These are phyloP conservation scores for Puccinia novopanici DNA, from an alignment of 1,284 basidiomycete genomes.

Conservation along the genomic window DNA sequence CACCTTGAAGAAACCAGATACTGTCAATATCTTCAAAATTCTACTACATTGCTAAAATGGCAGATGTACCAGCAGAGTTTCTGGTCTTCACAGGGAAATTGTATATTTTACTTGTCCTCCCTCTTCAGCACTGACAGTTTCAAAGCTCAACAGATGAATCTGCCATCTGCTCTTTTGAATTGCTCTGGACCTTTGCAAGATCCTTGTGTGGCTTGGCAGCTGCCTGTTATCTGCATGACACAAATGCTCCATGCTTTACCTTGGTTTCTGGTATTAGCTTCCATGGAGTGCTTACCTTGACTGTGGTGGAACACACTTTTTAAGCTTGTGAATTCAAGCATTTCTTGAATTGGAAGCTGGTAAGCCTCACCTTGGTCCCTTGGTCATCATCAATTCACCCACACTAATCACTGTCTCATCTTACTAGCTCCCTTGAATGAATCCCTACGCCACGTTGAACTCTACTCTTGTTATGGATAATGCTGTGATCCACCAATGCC, in stretches of 20 bases:
- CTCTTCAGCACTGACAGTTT: neutral
- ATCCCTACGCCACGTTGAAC: neutral
- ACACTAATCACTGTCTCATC: neutral
- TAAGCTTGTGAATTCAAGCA: conserved; percentile 5
- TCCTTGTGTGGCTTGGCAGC: neutral
- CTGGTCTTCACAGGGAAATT: conserved; percentile 10
- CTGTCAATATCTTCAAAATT: no score
- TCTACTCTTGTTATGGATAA: no score
- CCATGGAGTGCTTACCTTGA: neutral
- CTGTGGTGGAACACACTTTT: neutral
- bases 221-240: neutral
- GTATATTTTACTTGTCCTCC: neutral
- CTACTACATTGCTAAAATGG: no score
- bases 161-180: neutral
- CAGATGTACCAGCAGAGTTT: no score
- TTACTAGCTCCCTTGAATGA: neutral
- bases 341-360: no score
- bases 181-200: neutral
- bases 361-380: conserved; percentile 4
- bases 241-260: neutral
- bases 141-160: neutral
- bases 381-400: neutral
- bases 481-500: no score
- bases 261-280: conserved; percentile 7
- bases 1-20: no score